Conservation (phyloP, 2,329 filamentous ascomycete species). For the Colletotrichum cereale region DNA sequence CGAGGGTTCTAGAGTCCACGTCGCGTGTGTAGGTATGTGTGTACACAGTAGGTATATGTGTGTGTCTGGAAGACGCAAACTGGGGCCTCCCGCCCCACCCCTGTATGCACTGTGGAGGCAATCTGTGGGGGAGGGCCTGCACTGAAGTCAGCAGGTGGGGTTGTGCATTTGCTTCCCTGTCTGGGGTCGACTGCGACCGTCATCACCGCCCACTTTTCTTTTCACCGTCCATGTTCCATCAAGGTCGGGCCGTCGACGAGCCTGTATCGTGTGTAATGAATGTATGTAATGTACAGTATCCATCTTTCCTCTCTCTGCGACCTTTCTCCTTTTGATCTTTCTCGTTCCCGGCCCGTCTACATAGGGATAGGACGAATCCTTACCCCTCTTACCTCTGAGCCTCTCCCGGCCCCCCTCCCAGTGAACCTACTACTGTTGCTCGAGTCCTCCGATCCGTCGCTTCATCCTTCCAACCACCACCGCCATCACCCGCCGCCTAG, state of each 20-base stretch:
- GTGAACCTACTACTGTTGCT: not conserved
- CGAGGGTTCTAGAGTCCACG: not conserved
- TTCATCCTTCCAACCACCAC: conserved; percentile 28
- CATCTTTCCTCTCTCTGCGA: not conserved
- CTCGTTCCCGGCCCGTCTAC: not conserved
- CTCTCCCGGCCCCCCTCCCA: not conserved
- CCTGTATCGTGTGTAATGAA: not conserved
- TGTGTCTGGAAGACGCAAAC: not conserved
- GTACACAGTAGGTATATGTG: not conserved
- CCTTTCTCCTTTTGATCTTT: not conserved
- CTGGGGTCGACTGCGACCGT: conserved; percentile 29
- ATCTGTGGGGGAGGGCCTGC: conserved; percentile 2
- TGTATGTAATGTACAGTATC: conserved; percentile 3
- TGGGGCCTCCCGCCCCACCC: not conserved
- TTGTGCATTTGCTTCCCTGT: not conserved
- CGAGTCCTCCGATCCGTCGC: conserved; percentile 28
- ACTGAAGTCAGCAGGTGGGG: conserved; percentile 4
- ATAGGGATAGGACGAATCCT: not conserved
- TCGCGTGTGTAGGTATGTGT: not conserved
- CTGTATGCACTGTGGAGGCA: not conserved
- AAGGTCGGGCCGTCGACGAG: not conserved
- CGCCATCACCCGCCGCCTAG: conserved; percentile 12
- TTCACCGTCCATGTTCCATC: not conserved
- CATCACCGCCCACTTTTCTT: conserved; percentile 25
- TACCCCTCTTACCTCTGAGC: not conserved